phyloP scores from a whole-genome alignment of 1,284 basidiomycete genomes.

The Pseudozyma thailandica region DNA sequence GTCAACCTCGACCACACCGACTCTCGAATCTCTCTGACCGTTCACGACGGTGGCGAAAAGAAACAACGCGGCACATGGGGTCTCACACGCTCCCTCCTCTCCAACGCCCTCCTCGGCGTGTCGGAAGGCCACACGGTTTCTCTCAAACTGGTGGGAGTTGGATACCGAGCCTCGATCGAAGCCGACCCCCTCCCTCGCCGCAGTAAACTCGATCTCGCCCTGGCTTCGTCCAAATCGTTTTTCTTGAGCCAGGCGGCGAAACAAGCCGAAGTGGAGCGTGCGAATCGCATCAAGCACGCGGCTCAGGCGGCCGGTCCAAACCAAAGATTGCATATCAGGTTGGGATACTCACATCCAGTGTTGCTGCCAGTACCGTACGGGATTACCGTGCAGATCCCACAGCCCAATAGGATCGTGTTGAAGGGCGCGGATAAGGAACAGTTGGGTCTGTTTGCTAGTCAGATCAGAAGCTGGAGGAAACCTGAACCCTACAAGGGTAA shows the following conservation, averaged over 20 bases:
- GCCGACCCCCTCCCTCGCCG: constrained; percentile 74
- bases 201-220: constrained; percentile 50
- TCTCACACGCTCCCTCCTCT: constrained; percentile 85
- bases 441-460: constrained; percentile 87
- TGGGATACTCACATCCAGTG: constrained; percentile 90
- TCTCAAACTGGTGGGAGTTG: constrained; percentile 91
- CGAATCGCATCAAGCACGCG: background rate
- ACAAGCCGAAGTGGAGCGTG: constrained; percentile 42
- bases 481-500: constrained; percentile 91
- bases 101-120: constrained; percentile 90
- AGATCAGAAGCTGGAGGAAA: constrained; percentile 82
- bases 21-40: constrained; percentile 70
- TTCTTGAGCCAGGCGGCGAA: constrained; percentile 52
- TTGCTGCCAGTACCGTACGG: constrained; percentile 78
- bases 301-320: constrained; percentile 36
- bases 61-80: constrained; percentile 91
- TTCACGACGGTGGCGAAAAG: constrained; percentile 79
- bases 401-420: constrained; percentile 72
- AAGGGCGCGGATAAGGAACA: constrained; percentile 73
- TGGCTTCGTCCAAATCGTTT: constrained; percentile 32
- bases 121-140: constrained; percentile 85
- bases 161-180: constrained; percentile 89
- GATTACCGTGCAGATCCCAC: constrained; percentile 63
- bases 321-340: constrained; percentile 62
- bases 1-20: constrained; percentile 22